Percentiles rank a stretch among this genome's conserved stretches.
phyloP scores from a whole-genome alignment of 2,329 filamentous ascomycete species.

The Chaetothyriales sp. region DNA sequence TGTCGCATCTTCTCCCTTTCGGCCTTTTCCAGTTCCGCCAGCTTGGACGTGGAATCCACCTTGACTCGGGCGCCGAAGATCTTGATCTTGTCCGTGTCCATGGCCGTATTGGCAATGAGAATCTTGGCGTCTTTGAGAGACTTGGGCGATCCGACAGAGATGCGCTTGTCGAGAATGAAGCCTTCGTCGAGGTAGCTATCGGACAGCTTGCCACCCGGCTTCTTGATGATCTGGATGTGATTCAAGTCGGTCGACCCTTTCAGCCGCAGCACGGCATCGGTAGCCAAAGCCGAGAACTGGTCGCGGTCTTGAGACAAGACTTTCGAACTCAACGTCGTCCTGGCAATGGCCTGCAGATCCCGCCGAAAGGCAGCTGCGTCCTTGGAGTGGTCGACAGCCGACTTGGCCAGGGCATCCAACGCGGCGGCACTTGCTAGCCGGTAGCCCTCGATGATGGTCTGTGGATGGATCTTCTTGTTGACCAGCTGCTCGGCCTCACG shows the following conservation, averaged over 20 bases:
- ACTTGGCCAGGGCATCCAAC: conserved; percentile 66
- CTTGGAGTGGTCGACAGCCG: conserved; percentile 79
- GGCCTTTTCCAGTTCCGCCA: conserved; percentile 95
- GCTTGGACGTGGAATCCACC: conserved; percentile 88
- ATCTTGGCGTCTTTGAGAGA: conserved; percentile 96
- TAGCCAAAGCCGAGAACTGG: conserved; percentile 79
- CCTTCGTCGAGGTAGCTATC: conserved; percentile 97
- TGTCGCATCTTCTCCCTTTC: conserved; percentile 99
- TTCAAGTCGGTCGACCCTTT: conserved; percentile 85
- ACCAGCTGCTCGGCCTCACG: conserved; percentile 95
- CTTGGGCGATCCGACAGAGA: conserved; percentile 97
- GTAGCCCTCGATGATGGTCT: conserved; percentile 98
- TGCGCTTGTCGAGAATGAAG: conserved; percentile 98
- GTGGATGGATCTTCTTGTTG: conserved; percentile 95
- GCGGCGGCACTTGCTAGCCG: conserved; percentile 90
- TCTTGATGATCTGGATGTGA: conserved; percentile 99
- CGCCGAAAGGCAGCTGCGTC: conserved; percentile 72
- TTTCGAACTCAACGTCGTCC: conserved; percentile 94
- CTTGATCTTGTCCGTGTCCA: conserved; percentile 99
- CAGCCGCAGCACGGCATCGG: conserved; percentile 80
- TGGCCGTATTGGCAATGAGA: conserved; percentile 89
- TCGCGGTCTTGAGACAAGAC: conserved; percentile 86
- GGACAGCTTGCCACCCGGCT: conserved; percentile 90
- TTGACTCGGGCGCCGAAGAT: conserved; percentile 96
- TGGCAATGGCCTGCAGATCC: conserved; percentile 79